Evolutionary conservation across 108 stramenopile genomes (phyloP).

Genomic region (Aurantiochytrium sp.): DNA sequence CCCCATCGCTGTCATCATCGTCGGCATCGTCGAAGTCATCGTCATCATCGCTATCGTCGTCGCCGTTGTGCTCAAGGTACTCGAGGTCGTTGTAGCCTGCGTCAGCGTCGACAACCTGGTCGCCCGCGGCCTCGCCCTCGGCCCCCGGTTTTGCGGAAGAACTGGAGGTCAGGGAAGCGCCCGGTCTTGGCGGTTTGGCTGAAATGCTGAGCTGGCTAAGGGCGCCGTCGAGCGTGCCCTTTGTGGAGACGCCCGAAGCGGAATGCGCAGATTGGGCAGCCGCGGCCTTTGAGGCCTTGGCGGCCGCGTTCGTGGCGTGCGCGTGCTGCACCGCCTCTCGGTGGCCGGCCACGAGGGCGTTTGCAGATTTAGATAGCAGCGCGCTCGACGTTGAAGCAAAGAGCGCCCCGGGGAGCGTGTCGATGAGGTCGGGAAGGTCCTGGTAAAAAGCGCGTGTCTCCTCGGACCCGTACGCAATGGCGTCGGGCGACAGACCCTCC

Average conservation of each 20-base stretch:
- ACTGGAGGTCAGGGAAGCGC: not conserved
- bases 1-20: not conserved
- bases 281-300: not conserved
- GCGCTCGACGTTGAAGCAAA: not conserved
- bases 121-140: too few species aligned
- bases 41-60: not conserved
- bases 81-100: not conserved
- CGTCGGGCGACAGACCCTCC: not conserved
- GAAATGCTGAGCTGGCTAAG: not conserved
- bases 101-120: too few species aligned
- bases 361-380: not conserved
- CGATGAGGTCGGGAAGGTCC: not conserved
- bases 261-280: not conserved
- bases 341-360: not conserved
- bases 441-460: not conserved
- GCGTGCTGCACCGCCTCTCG: not conserved
- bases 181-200: not conserved
- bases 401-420: not conserved
- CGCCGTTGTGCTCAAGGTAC: too few species aligned
- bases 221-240: not conserved
- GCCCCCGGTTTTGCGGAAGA: too few species aligned
- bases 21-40: not conserved
- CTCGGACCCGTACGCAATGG: not conserved
- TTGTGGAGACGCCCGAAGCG: not conserved
- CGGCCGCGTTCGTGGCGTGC: not conserved